A percentile compares a stretch with the other conserved stretches of the same genome.
phyloP scores from a whole-genome alignment of 768 basidiomycete genomes.

The Kondoa malvinella region DNA sequence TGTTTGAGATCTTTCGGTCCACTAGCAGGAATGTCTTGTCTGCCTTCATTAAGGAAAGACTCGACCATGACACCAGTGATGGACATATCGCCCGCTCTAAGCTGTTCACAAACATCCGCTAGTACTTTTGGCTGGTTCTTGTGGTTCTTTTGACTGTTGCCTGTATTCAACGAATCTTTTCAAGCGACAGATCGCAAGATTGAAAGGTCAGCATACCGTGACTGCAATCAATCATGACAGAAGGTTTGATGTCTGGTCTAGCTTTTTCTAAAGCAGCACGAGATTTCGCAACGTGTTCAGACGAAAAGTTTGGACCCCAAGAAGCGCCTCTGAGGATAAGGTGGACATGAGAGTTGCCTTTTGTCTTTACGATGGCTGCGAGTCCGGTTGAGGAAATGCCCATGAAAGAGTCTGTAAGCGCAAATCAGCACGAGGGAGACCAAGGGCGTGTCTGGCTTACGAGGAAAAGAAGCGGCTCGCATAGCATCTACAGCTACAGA shows the following conservation, averaged over 20 bases:
- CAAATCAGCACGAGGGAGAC: neutral
- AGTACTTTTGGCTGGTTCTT: slow-evolving; percentile 64
- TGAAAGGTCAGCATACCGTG: too few relatives aligned
- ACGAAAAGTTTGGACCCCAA: slow-evolving; percentile 71
- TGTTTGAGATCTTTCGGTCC: slow-evolving; percentile 52
- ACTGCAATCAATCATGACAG: slow-evolving; percentile 65
- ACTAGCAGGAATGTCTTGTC: slow-evolving; percentile 65
- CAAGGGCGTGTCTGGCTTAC: neutral
- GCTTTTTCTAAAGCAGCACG: slow-evolving; percentile 50
- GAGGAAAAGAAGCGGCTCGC: slow-evolving; percentile 74
- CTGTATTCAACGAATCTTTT: slow-evolving; percentile 56
- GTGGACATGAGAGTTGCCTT: slow-evolving; percentile 69
- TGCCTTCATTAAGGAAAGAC: slow-evolving; percentile 75
- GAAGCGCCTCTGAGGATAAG: slow-evolving; percentile 89
- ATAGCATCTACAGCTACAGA: slow-evolving; percentile 61
- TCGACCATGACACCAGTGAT: slow-evolving; percentile 98
- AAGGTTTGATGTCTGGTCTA: slow-evolving; percentile 40
- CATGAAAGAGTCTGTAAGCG: slow-evolving; percentile 59
- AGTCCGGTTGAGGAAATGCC: slow-evolving; percentile 45
- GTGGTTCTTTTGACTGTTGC: slow-evolving; percentile 91
- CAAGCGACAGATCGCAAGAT: slow-evolving; percentile 13
- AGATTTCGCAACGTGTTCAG: slow-evolving; percentile 53
- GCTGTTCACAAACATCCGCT: slow-evolving; percentile 53
- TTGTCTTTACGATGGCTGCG: slow-evolving; percentile 85
- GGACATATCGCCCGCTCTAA: slow-evolving; percentile 45